Percentiles rank a stretch among this genome's conserved stretches.
These are phyloP conservation scores for Raddia distichophylla DNA, from an alignment of 176 grass and related monocot species.

Conservation along the genomic window DNA sequence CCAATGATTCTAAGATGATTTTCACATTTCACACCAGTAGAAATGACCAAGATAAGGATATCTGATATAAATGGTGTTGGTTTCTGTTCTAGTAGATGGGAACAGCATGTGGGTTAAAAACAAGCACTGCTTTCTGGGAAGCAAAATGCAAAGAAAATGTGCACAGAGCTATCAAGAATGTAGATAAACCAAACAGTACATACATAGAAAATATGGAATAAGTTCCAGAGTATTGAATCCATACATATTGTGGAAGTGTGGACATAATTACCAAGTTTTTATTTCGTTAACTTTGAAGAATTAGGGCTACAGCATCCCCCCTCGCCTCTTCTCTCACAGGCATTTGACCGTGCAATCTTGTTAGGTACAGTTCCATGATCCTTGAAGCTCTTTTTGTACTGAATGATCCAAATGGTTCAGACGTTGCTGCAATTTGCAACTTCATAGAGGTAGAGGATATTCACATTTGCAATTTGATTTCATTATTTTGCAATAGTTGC, in stretches of 20 bases:
- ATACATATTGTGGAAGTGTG: not conserved
- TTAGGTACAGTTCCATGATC: constrained; percentile 79
- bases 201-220: constrained; percentile 6
- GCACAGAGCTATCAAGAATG: constrained; percentile 22
- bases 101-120: constrained; percentile 14
- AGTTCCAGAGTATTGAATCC: constrained; percentile 11
- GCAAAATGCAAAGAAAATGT: constrained; percentile 18
- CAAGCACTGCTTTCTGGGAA: not conserved
- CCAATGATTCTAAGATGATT: not conserved
- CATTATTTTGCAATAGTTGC: constrained; percentile 20
- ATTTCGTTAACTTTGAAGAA: constrained; percentile 18
- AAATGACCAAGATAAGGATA: not conserved
- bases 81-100: constrained; percentile 14
- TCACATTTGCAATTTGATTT: constrained; percentile 19
- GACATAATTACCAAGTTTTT: not conserved
- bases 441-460: constrained; percentile 70
- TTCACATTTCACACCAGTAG: constrained; percentile 1
- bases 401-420: constrained; percentile 84
- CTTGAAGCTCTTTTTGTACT: constrained; percentile 75
- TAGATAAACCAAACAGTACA: not conserved
- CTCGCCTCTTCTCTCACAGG: not conserved
- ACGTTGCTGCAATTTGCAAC: constrained; percentile 56
- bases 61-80: constrained; percentile 5
- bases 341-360: constrained; percentile 15
- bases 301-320: constrained; percentile 5